Base-by-base conservation (phyloP, 331 rosid genomes). In the Pyrus hybrid region DNA sequence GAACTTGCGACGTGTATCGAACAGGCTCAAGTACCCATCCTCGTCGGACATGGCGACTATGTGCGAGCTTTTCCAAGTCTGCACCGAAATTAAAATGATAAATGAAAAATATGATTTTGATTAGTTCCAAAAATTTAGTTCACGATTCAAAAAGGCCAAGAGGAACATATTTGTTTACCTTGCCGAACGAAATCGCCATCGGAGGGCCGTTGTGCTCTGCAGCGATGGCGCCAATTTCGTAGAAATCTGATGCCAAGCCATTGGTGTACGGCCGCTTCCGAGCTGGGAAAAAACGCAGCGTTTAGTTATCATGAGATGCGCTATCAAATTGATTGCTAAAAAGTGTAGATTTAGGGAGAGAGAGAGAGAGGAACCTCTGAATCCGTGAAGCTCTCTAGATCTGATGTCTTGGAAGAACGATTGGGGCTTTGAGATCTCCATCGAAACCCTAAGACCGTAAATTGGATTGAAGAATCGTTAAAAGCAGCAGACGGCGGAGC, bases 31-130 rank as follows among this genome's bases (percentile, higher is more conserved):
- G 29, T 81, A 85, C 6, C 99, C 99, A 4, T 88, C 99, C 86
- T 94, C 99, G 49, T 94, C 96, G 5, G 99, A 84, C 76, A 92
- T 79, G 18, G 97, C 99, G 7, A 92, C 79, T 1, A 92, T 88
- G 75, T 90, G 90, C 0, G 89, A 88, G 32, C 73, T 84, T 68
- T 82, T 79, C 8, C 74, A 43, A 3, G 89, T 88, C 99, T 95
- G 80, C 74, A 63, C 56, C 9, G 5, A 74, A 16, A 49, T 13
- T 6, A 37, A 23, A 37, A 28, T 2, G 3, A 7, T 51, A 6
- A 4, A 5, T 2, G 1, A 35, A 2, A 17, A 9, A 12, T 0
- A 22, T 2, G 7, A 23, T 25, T 22, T 22, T 18, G 45, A 41
- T 41, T 10, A 41, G 45, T 41, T 11, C 13, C 0, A 5, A 22